phyloP scores from a whole-genome alignment of 768 basidiomycete species.

The Amanita subjunquillea region DNA sequence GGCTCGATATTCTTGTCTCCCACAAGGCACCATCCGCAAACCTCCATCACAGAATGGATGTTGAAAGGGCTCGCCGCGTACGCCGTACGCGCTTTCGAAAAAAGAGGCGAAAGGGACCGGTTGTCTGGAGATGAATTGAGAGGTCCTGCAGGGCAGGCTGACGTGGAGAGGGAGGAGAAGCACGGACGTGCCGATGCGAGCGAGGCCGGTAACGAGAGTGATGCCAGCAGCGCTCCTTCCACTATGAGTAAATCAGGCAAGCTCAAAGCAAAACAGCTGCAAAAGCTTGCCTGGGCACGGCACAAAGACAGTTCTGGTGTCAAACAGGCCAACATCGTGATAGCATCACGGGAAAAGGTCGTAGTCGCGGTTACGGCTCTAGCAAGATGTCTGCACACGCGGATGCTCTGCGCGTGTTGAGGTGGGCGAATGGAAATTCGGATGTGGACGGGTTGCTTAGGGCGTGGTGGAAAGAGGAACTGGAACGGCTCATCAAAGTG shows the following conservation, averaged over 20 bases:
- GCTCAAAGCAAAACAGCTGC: constrained; percentile 12
- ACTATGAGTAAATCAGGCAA: constrained; percentile 16
- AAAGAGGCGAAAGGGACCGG: constrained; percentile 44
- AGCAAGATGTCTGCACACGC: constrained; percentile 81
- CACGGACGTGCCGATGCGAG: constrained; percentile 16
- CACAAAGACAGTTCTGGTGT: constrained; percentile 29
- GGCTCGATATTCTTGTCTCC: constrained; percentile 59
- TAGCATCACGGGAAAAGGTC: constrained; percentile 74
- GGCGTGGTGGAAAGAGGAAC: constrained; percentile 83
- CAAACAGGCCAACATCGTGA: constrained; percentile 94
- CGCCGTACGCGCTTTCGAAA: constrained; percentile 68
- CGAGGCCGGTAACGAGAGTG: constrained; percentile 18
- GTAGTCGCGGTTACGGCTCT: constrained; percentile 82
- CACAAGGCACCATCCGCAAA: constrained; percentile 13
- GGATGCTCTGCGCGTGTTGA: constrained; percentile 81
- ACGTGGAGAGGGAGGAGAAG: constrained; percentile 10
- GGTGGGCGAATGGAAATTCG: constrained; percentile 91
- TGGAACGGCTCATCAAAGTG: constrained; percentile 32
- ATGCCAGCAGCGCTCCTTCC: constrained; percentile 32
- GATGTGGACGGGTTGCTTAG: constrained; percentile 54
- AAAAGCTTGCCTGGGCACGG: constrained; percentile 14
- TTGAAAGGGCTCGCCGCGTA: constrained; percentile 83
- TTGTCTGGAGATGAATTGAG: constrained; percentile 67
- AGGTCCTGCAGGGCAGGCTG: constrained; percentile 20
- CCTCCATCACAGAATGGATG: constrained; percentile 60